Base-by-base conservation (phyloP, 2,329 filamentous ascomycete genomes). In the Pochonia chlamydosporia region DNA sequence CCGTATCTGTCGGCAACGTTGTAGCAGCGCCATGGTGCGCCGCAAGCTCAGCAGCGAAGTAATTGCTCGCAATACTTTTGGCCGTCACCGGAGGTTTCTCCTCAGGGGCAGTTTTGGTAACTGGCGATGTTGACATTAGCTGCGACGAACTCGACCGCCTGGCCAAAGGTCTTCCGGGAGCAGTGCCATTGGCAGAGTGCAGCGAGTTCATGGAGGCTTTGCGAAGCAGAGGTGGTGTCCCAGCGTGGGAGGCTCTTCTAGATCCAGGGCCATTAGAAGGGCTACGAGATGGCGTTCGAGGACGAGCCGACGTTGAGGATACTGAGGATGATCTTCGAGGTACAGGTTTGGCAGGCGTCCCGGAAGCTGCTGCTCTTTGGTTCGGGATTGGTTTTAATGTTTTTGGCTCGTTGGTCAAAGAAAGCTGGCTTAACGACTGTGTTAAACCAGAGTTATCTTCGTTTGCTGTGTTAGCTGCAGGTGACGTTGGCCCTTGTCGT, bases 31-130 rank as follows among this genome's bases (percentile, higher is more conserved):
- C 68, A 48, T 84, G 77, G 57, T 89, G 84, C 6, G 75, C 65
- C 14, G 79, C 73, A 26, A 95, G 65, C 62, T 95, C 89, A 51
- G 76, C 79, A 51, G 74, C 72, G 60, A 95, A 87, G 63, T 86
- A 81, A 8, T 80, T 75, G 41, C 74, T 77, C 4, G 88, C 88
- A 37, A 92, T 68, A 23, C 77, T 71, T 33, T 65, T 66, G 11
- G 77, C 67, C 1, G 75, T 81, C n/a, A 66, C 64, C 5, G 63
- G 58, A 3, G 70, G 66, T 49, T 63, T 67, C 14, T 65, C 64
- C 20, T 63, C 59, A 3, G 54, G 43, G 6, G 52, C 52, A 40
- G 43, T 44, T 26, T 49, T 47, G 33, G 65, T 53, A 13, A 66
- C 57, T 3, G 69, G 64, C 20, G 69, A 68, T 30, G 64, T 69